Evolutionary conservation across 352 stramenopile genomes (phyloP).

Genomic region (Pythium pyrilobum): DNA sequence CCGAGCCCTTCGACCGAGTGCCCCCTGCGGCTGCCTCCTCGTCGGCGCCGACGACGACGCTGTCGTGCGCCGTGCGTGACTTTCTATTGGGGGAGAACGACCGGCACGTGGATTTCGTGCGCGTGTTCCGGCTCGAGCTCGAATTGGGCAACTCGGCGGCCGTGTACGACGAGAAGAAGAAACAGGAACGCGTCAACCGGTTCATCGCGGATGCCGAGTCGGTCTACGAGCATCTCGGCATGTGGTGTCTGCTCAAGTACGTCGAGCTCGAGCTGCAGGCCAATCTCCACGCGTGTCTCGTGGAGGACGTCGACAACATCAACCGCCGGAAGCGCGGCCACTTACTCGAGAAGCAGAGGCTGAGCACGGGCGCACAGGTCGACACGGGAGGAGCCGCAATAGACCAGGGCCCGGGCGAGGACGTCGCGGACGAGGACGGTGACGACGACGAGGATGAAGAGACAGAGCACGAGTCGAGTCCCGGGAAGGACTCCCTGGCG

Average conservation of each 20-base stretch:
- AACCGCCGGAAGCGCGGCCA: slow-evolving; percentile 37
- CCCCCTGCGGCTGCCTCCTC: not conserved
- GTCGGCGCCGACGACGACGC: not conserved
- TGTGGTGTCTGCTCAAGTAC: slow-evolving; percentile 81
- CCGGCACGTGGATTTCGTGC: slow-evolving; percentile 64
- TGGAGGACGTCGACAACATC: slow-evolving; percentile 55
- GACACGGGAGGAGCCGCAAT: not conserved
- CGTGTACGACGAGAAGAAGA: slow-evolving; percentile 68
- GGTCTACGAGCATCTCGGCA: slow-evolving; percentile 54
- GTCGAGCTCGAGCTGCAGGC: slow-evolving; percentile 69
- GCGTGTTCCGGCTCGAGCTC: slow-evolving; percentile 52
- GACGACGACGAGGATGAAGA: slow-evolving; percentile 18
- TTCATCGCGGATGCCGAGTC: slow-evolving; percentile 67
- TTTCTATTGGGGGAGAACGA: slow-evolving; percentile 66
- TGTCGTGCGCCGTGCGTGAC: slow-evolving; percentile 32
- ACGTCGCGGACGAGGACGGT: not conserved
- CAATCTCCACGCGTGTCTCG: slow-evolving; percentile 65
- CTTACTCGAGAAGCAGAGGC: slow-evolving; percentile 12
- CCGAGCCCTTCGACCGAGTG: slow-evolving; percentile 33
- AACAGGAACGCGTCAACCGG: slow-evolving; percentile 61
- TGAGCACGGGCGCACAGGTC: not conserved
- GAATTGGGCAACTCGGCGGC: slow-evolving; percentile 69
- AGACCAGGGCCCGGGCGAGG: not conserved
- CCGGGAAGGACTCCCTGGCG: slow-evolving; percentile 17
- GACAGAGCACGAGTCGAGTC: slow-evolving; percentile 18